Base-by-base conservation (phyloP, 345 rosid species). In the Populus nigra region DNA sequence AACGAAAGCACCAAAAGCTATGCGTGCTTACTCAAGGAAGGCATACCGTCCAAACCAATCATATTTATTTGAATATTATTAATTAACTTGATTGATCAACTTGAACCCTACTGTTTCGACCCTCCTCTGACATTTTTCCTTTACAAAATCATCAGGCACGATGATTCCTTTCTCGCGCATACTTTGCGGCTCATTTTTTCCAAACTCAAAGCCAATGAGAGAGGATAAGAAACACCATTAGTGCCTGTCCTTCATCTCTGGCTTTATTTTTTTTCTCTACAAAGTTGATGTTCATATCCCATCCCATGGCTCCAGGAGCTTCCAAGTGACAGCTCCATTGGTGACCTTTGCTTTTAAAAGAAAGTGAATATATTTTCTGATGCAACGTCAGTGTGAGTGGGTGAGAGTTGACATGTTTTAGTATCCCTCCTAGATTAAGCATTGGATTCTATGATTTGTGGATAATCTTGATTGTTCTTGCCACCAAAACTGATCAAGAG, bases 361-460 rank as follows among this genome's bases (percentile, higher is more conserved):
- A 29, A 29, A 49, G 41, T 31, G 63, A 53, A 22, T 72, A 31
- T 23, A 31, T 23, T 72, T 53, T 53, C 5, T 18, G 74, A 72
- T 22, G 20, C 73, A 49, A 29, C 33, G 36, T 33, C 36, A 15
- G 12, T 41, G 43, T 74, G 69, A 65, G 43, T 74, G 77, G 77
- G 20, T 25, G 57, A 59, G 69, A 73, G 41, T 16, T 16, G 70
- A 73, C 72, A 23, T 39, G 8, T 31, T 33, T 22, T 2, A 1
- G 15, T 22, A 41, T 13, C 9, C 36, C 3, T 31, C 68, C 65
- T 25, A 17, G n/a, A 7, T 75, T 67, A 47, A 75, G 70, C 78
- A 68, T 76, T 53, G 73, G 78, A 76, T 76, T 76, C 78, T 53
- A 33, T 39, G 9, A 16, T 62, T 74, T 65, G 72, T 65, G 71